Percentiles rank a stretch among this genome's conserved stretches.
Conservation (phyloP, 257 asterid genomes). For the Solanum pimpinellifolium region DNA sequence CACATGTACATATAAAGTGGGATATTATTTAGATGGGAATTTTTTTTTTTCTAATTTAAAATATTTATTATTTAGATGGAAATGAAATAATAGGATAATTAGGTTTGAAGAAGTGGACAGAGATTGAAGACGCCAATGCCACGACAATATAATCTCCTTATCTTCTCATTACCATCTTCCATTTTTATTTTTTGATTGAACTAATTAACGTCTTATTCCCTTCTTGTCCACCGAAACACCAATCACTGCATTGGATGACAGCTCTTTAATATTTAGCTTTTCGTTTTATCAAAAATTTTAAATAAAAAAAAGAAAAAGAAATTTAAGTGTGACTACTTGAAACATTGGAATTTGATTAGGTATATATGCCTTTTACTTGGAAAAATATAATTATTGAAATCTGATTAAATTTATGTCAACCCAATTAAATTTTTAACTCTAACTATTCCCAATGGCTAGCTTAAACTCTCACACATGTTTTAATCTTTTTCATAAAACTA, state of each 20-base stretch:
- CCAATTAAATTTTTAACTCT: too few species aligned
- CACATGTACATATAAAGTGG: neutral
- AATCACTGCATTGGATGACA: neutral
- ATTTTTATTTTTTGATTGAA: neutral
- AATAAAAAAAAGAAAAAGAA: too few species aligned
- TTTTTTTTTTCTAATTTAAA: neutral
- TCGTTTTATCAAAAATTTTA: neutral
- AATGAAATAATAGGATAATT: neutral
- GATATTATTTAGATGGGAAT: neutral
- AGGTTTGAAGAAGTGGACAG: conserved; percentile 10
- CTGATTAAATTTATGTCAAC: neutral
- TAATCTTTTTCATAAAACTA: neutral
- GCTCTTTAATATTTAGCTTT: neutral
- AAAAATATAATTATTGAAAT: neutral
- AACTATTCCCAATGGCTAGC: neutral
- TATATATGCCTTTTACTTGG: neutral
- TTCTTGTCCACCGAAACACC: neutral
- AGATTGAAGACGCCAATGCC: conserved; percentile 19
- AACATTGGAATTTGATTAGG: neutral
- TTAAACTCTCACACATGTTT: neutral
- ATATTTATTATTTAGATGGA: neutral
- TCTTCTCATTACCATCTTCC: conserved; percentile 1
- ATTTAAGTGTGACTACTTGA: neutral
- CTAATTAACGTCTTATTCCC: neutral
- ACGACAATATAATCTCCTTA: conserved; percentile 18